phyloP scores from a whole-genome alignment of 2,329 filamentous ascomycete genomes.

The Alternaria burnsii region DNA sequence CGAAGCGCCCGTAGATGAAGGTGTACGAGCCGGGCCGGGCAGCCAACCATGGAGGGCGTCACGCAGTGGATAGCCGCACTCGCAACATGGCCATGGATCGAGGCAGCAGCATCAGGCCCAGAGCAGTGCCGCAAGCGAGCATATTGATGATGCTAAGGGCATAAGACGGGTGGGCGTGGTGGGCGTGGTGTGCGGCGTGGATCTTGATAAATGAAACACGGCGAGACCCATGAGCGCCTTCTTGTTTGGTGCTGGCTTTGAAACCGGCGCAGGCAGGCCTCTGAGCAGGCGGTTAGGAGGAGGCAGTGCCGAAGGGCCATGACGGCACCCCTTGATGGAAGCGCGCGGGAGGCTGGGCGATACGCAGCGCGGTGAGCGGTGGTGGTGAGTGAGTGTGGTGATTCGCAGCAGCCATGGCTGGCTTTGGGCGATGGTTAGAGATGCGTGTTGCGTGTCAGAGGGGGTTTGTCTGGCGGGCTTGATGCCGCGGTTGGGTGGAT shows the following conservation, averaged over 20 bases:
- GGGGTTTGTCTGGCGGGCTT: background rate
- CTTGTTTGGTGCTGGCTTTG: constrained; percentile 34
- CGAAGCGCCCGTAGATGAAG: constrained; percentile 18
- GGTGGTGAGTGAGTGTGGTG: background rate
- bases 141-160: constrained; percentile 14
- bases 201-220: constrained; percentile 34
- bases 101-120: constrained; percentile 2
- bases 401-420: background rate
- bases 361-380: constrained; percentile 25
- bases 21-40: constrained; percentile 26
- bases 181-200: constrained; percentile 24
- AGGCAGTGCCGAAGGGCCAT: constrained; percentile 33
- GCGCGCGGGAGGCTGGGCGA: constrained; percentile 38
- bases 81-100: constrained; percentile 11
- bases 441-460: background rate
- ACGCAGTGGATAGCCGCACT: constrained; percentile 7
- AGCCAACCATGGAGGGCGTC: constrained; percentile 27
- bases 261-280: constrained; percentile 21
- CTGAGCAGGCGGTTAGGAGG: constrained; percentile 35
- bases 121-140: constrained; percentile 5
- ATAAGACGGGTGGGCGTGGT: constrained; percentile 8
- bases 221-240: constrained; percentile 33
- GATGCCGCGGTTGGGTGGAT: background rate
- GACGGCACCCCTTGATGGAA: constrained; percentile 20
- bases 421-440: background rate